A percentile compares a stretch with the other conserved stretches of the same genome.
Evolutionary conservation across 306 rosid genomes (phyloP).

Genomic region (Cucumis cinereus): DNA sequence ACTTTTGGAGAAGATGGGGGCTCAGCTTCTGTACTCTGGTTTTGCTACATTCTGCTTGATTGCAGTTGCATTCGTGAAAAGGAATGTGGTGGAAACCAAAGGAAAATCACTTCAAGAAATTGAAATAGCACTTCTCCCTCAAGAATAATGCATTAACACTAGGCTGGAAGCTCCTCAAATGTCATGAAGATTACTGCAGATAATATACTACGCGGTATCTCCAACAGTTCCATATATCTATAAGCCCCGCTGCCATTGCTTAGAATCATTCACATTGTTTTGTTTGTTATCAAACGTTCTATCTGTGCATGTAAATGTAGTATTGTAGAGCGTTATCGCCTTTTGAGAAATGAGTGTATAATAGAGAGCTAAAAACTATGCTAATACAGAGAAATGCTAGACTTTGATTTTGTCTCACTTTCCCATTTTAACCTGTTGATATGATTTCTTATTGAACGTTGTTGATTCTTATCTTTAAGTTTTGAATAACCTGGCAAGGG

Average conservation of each 20-base stretch:
- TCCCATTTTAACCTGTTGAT: not conserved
- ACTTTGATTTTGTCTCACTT: not conserved
- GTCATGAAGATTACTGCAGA: not conserved
- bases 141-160: slow-evolving; percentile 29
- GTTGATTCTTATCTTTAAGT: not conserved
- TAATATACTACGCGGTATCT: not conserved
- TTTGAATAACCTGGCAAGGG: not conserved
- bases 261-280: not conserved
- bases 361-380: not conserved
- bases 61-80: slow-evolving; percentile 75
- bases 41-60: slow-evolving; percentile 59
- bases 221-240: not conserved
- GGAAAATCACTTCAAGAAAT: slow-evolving; percentile 96
- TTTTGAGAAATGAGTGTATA: not conserved
- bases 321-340: not conserved
- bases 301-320: not conserved
- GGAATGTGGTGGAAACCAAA: slow-evolving; percentile 87
- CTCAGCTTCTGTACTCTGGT: slow-evolving; percentile 63
- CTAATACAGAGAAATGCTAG: not conserved
- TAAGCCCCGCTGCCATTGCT: not conserved
- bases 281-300: not conserved
- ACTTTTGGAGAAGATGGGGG: slow-evolving; percentile 67
- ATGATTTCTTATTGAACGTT: not conserved
- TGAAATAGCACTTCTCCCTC: slow-evolving; percentile 92
- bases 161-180: not conserved